phyloP scores from a whole-genome alignment of 1,284 basidiomycete species.

The Neolentinus lepideus region DNA sequence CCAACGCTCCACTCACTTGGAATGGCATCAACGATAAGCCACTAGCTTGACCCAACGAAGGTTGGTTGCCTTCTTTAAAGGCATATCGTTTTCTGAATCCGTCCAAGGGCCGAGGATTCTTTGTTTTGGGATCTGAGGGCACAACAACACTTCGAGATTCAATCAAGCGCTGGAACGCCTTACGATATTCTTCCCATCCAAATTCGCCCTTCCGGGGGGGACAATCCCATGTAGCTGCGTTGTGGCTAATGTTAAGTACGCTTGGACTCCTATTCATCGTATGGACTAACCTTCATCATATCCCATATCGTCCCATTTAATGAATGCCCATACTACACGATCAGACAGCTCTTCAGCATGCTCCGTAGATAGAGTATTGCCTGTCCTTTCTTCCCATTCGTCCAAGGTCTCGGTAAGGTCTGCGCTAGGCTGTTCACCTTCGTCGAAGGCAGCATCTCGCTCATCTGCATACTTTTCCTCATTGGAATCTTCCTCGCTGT shows the following conservation, averaged over 20 bases:
- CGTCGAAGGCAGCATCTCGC: constrained; percentile 33
- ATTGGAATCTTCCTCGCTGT: constrained; percentile 21
- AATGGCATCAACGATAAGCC: constrained; percentile 77
- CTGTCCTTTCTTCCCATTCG: constrained; percentile 50
- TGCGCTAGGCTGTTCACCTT: constrained; percentile 51
- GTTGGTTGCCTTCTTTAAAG: constrained; percentile 41
- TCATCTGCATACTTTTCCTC: constrained; percentile 25
- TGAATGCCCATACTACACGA: constrained; percentile 68
- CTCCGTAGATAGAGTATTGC: constrained; percentile 34
- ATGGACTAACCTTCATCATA: constrained; percentile 76
- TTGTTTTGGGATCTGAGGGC: constrained; percentile 36
- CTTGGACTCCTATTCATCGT: background rate
- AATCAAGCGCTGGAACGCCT: constrained; percentile 62
- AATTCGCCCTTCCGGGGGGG: constrained; percentile 58
- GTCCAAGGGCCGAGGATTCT: constrained; percentile 39
- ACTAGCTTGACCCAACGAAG: constrained; percentile 57
- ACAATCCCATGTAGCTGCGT: constrained; percentile 82
- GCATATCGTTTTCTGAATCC: constrained; percentile 37
- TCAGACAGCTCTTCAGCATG: constrained; percentile 54
- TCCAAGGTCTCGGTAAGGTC: constrained; percentile 45
- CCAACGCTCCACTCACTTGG: constrained; percentile 43
- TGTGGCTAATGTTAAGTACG: background rate
- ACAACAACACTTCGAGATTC: constrained; percentile 58
- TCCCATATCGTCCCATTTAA: constrained; percentile 88
- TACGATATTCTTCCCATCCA: constrained; percentile 57